phyloP scores from a whole-genome alignment of 2,329 filamentous ascomycete genomes.

The Epichloe typhina region DNA sequence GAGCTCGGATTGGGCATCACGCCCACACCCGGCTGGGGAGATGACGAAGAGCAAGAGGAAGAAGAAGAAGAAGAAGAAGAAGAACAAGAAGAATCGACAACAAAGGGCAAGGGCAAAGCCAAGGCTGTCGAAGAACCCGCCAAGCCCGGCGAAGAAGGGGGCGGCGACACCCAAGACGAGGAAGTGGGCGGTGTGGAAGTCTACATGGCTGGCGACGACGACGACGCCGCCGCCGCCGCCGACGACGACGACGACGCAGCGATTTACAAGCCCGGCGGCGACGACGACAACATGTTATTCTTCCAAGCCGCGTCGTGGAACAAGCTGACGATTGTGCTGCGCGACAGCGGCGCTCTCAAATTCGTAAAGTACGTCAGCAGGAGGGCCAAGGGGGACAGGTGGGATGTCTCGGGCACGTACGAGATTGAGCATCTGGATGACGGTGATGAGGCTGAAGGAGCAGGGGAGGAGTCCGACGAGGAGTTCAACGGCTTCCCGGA shows the following conservation, averaged over 20 bases:
- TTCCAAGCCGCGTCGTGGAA: conserved; percentile 67
- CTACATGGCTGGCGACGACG: conserved; percentile 86
- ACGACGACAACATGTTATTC: conserved; percentile 59
- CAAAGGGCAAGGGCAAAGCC: conserved; percentile 17
- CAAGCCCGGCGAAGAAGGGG: conserved; percentile 10
- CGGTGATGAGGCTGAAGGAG: conserved; percentile 11
- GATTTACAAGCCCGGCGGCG: conserved; percentile 67
- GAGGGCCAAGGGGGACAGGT: conserved; percentile 68
- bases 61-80: conserved; percentile 38
- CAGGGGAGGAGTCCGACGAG: conserved; percentile 31
- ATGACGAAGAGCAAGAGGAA: conserved; percentile 39
- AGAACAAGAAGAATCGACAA: conserved; percentile 16
- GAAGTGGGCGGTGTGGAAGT: conserved; percentile 71
- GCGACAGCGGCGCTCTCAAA: conserved; percentile 73
- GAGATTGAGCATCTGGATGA: conserved; percentile 50
- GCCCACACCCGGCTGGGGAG: conserved; percentile 74
- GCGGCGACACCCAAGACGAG: conserved; percentile 22
- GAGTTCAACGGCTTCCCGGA: conserved; percentile 46
- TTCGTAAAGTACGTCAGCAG: conserved; percentile 95
- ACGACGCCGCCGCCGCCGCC: conserved; percentile 23
- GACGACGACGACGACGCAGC: conserved; percentile 56
- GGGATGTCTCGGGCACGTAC: conserved; percentile 75
- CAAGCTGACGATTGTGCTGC: conserved; percentile 75
- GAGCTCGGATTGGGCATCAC: conserved; percentile 84
- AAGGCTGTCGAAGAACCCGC: conserved; percentile 17